These are phyloP conservation scores for Beauveria sp. DNA, from an alignment of 2,329 filamentous ascomycete species.

Conservation along the genomic window DNA sequence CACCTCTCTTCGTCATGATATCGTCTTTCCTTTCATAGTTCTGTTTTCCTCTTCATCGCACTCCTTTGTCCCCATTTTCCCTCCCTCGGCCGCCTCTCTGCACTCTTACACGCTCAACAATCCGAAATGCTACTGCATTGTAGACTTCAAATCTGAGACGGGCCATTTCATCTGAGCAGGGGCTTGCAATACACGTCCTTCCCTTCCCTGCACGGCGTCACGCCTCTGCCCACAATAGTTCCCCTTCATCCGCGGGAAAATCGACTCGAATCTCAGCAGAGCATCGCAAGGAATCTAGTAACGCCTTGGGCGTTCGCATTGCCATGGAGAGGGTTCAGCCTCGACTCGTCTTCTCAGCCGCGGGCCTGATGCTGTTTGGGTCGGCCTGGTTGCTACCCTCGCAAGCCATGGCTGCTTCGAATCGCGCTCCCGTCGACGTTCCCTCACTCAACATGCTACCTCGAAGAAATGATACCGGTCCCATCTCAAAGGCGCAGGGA, in stretches of 20 bases:
- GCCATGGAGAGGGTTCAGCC: neutral
- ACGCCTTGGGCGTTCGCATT: neutral
- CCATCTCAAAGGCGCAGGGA: neutral
- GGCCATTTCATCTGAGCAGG: neutral
- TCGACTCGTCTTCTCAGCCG: neutral
- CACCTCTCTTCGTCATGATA: neutral
- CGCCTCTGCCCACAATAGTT: neutral
- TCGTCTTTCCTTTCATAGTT: neutral
- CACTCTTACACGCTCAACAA: neutral
- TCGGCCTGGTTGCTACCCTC: conserved; percentile 1
- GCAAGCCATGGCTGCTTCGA: neutral
- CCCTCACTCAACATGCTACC: neutral
- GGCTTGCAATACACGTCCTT: neutral
- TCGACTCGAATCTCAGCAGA: neutral
- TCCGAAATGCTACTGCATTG: neutral
- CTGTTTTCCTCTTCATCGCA: neutral
- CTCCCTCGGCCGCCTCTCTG: neutral
- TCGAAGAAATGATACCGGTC: neutral
- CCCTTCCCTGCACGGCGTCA: neutral
- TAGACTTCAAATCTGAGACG: neutral
- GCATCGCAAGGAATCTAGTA: neutral
- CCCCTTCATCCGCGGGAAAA: neutral
- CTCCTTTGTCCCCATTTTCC: neutral
- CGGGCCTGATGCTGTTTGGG: neutral
- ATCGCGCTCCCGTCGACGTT: neutral